These are phyloP conservation scores for Aspergillus wentii DNA, from an alignment of 495 filamentous ascomycete genomes.

Conservation along the genomic window DNA sequence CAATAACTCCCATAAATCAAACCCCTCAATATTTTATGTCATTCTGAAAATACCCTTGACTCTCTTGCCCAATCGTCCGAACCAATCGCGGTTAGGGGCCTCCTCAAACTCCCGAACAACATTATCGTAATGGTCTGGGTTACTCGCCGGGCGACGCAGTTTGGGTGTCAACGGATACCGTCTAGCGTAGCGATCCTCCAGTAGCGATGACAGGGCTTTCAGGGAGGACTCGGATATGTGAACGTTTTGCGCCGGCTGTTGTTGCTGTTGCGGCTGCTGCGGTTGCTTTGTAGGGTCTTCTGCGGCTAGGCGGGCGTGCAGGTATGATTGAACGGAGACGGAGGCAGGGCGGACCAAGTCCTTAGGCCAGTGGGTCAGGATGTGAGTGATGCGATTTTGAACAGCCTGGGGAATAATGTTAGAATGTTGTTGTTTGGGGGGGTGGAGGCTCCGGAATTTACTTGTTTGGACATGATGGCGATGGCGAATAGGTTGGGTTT, in stretches of 20 bases:
- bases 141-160: conserved; percentile 64
- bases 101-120: conserved; percentile 68
- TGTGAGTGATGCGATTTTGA: conserved; percentile 49
- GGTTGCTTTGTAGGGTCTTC: conserved; percentile 9
- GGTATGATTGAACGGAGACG: conserved; percentile 65
- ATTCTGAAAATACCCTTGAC: conserved; percentile 63
- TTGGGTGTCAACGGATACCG: conserved; percentile 60
- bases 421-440: conserved; percentile 5
- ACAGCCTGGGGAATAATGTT: conserved; percentile 43
- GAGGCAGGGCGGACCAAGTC: conserved; percentile 70
- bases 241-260: conserved; percentile 20
- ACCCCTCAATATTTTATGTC: conserved; percentile 19
- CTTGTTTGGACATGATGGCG: neutral
- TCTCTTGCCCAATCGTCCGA: conserved; percentile 50
- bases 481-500: neutral
- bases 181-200: conserved; percentile 67
- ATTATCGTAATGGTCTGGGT: conserved; percentile 72
- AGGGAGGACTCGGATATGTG: conserved; percentile 53
- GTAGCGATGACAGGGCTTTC: conserved; percentile 69
- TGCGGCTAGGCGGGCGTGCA: conserved; percentile 54
- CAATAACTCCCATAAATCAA: neutral
- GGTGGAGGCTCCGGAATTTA: neutral
- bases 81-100: conserved; percentile 58
- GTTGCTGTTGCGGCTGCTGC: conserved; percentile 13
- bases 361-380: conserved; percentile 71